Base-by-base conservation (phyloP, 495 filamentous ascomycete genomes). In the Penicillium roqueforti region DNA sequence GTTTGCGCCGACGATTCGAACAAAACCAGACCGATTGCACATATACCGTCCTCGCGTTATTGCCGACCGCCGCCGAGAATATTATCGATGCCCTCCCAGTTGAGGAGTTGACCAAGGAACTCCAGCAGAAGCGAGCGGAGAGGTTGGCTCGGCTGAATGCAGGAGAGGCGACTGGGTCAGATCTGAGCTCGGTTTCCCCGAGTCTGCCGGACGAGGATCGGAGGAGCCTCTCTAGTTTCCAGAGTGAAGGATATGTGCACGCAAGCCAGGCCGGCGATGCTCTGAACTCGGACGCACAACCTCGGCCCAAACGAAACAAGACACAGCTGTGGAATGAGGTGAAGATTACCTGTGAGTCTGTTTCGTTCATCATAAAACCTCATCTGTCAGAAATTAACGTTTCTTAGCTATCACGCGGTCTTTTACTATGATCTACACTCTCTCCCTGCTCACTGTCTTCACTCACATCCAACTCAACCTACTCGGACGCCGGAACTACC, bases 21-120 rank as follows among this genome's bases (percentile, higher is more conserved):
- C 93, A 97, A 68, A 97, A 98, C 65, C 93, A 98, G 61, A 92
- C 95, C 67, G 95, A 97, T 71, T 98, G 93, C 70, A 96, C 91
- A 42, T 95, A 89, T 68, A 98, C 93, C n/a, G 89, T 97, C 22
- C 85, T 96, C 14, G 93, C 90, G n/a, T 78, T 98, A 47, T 78
- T 98, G 10, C 95, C 95, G 2, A 93, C 91, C 29, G 89, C 90
- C 5, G 89, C 90, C 7, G 83, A 92, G 53, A 87, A 95, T 62
- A 90, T 98, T 55, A 74, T 96, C 54, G 85, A 90, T 54, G 87
- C 86, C 14, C 78, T 97, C 54, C 89, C 92, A 20, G 93, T 95
- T 22, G 93, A 97, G 69, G 82, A 86, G 50, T 86, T 95, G 51
- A 88, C 91, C 6, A 85, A 88, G 39, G 92, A 97, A 68, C 79